These are phyloP conservation scores for Psilocybe sp. DNA, from an alignment of 768 basidiomycete species.

Conservation along the genomic window DNA sequence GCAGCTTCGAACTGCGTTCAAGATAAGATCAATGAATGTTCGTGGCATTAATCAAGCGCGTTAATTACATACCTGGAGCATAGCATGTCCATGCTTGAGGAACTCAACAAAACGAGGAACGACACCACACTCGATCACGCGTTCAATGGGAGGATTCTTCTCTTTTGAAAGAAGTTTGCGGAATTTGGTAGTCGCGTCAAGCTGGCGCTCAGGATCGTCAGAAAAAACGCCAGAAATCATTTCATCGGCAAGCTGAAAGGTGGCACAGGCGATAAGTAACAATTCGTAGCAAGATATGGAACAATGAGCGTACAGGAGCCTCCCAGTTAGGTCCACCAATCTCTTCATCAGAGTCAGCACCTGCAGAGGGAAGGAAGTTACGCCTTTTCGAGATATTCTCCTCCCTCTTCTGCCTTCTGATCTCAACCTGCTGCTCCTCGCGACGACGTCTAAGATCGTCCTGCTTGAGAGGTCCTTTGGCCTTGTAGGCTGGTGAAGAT, in stretches of 20 bases:
- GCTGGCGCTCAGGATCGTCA: conserved; percentile 85
- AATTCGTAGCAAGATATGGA: conserved; percentile 8
- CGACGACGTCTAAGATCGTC: conserved; percentile 95
- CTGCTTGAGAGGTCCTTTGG: conserved; percentile 83
- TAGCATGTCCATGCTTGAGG: conserved; percentile 71
- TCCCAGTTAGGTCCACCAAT: conserved; percentile 69
- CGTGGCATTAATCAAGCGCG: not conserved
- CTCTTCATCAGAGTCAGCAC: conserved; percentile 91
- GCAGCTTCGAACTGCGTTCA: conserved; percentile 84
- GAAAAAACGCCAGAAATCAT: conserved; percentile 95
- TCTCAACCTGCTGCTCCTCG: conserved; percentile 99
- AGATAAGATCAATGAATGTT: conserved; percentile 6
- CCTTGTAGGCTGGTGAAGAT: conserved; percentile 73
- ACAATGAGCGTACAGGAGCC: conserved; percentile 56
- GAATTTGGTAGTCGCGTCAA: conserved; percentile 98
- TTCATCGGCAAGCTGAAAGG: conserved; percentile 71
- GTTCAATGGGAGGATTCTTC: conserved; percentile 98
- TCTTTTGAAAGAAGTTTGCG: conserved; percentile 98
- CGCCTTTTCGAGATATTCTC: conserved; percentile 98
- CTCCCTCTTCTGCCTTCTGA: conserved; percentile 96
- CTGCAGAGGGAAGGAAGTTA: conserved; percentile 78
- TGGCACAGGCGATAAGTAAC: conserved; percentile 11
- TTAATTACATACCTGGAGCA: conserved; percentile 67
- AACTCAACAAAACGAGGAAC: conserved; percentile 98
- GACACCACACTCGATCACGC: conserved; percentile 96